phyloP scores from a whole-genome alignment of 305 asterid species.

The Fraxinus greggii region DNA sequence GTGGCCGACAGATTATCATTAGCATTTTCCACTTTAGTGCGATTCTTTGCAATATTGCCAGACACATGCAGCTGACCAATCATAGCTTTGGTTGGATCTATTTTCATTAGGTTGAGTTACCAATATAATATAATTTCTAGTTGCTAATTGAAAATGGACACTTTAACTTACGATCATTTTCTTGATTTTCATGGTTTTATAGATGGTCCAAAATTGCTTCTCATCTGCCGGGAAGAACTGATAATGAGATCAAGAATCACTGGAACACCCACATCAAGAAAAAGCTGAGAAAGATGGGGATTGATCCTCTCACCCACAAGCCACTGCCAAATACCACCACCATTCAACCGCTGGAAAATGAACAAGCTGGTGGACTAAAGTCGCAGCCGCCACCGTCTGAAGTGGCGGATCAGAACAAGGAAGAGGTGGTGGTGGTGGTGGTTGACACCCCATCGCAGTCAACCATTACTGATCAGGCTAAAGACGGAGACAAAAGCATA shows the following conservation, averaged over 20 bases:
- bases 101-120: neutral
- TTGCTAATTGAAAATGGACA: neutral
- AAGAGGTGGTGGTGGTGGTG: neutral
- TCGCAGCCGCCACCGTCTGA: slow-evolving; percentile 12
- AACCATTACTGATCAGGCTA: slow-evolving; percentile 22
- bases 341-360: slow-evolving; percentile 12
- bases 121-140: neutral
- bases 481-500: slow-evolving; percentile 6
- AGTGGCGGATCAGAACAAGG: slow-evolving; percentile 12
- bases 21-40: slow-evolving; percentile 20
- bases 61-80: slow-evolving; percentile 14
- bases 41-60: slow-evolving; percentile 16
- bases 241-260: slow-evolving; percentile 83
- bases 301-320: slow-evolving; percentile 80
- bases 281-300: slow-evolving; percentile 77
- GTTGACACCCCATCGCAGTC: slow-evolving; percentile 30
- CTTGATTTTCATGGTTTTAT: neutral
- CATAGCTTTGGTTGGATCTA: neutral
- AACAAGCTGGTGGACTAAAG: slow-evolving; percentile 15
- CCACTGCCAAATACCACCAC: slow-evolving; percentile 46
- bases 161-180: neutral
- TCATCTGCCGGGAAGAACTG: slow-evolving; percentile 87
- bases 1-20: slow-evolving; percentile 46
- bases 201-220: slow-evolving; percentile 97
- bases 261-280: slow-evolving; percentile 94